Evolutionary conservation across 805 yeast species (phyloP).

Genomic region (Gaillardinia entomophila): DNA sequence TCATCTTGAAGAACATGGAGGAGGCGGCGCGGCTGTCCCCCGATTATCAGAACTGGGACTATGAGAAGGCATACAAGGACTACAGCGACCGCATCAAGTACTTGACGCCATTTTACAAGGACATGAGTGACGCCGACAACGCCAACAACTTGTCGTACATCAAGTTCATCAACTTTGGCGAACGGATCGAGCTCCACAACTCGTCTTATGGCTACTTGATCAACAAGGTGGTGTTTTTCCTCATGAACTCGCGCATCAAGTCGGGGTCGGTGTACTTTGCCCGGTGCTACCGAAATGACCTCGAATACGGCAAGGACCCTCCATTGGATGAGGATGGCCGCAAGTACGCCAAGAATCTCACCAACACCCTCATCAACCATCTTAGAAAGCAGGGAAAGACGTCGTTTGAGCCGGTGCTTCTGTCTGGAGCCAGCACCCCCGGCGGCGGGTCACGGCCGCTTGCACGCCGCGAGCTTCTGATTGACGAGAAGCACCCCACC

Average conservation of each 20-base stretch:
- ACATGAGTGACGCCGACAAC: conserved; percentile 49
- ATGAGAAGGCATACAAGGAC: conserved; percentile 67
- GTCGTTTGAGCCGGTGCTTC: conserved; percentile 13
- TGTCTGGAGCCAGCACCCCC: not conserved
- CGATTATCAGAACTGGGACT: conserved; percentile 76
- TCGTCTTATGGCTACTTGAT: conserved; percentile 84
- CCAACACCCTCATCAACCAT: conserved; percentile 46
- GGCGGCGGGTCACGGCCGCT: conserved; percentile 1
- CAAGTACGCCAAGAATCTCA: conserved; percentile 59
- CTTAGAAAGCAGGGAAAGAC: conserved; percentile 30
- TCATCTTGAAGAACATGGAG: conserved; percentile 67
- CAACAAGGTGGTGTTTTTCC: conserved; percentile 84
- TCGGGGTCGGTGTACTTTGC: conserved; percentile 92
- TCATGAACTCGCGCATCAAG: conserved; percentile 86
- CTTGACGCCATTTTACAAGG: conserved; percentile 67
- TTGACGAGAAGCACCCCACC: conserved; percentile 37
- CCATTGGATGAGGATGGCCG: conserved; percentile 72
- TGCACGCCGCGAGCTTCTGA: conserved; percentile 15
- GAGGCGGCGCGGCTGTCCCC: conserved; percentile 83
- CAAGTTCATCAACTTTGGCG: conserved; percentile 88
- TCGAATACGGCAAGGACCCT: conserved; percentile 70
- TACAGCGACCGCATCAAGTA: conserved; percentile 66
- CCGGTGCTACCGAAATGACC: conserved; percentile 56
- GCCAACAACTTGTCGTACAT: conserved; percentile 56
- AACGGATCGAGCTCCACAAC: conserved; percentile 70